Evolutionary conservation across 345 rosid genomes (phyloP).

Genomic region (Zanthoxylum bungeanum): DNA sequence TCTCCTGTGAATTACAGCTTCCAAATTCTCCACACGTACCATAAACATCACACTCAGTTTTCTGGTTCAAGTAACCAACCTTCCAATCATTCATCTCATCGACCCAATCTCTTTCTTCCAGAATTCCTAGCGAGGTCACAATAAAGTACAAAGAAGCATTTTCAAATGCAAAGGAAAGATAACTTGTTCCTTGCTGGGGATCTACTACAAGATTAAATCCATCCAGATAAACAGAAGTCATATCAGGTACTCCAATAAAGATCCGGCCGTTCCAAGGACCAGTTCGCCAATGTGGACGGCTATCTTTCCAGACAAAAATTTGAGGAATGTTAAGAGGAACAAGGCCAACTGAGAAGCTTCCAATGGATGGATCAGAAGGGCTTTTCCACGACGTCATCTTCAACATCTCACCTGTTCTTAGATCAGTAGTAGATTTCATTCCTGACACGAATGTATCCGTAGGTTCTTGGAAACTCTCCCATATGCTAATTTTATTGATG

Average conservation of each 20-base stretch:
- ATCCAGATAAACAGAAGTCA: constrained; percentile 25
- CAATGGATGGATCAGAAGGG: constrained; percentile 52
- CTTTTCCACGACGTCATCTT: constrained; percentile 48
- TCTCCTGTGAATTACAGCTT: constrained; percentile 20
- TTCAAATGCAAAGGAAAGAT: constrained; percentile 8
- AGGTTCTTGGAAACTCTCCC: constrained; percentile 65
- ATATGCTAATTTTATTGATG: constrained; percentile 14
- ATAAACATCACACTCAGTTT: constrained; percentile 38
- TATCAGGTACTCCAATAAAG: constrained; percentile 12
- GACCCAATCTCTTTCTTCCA: constrained; percentile 17
- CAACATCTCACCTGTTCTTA: constrained; percentile 25
- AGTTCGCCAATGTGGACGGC: constrained; percentile 26
- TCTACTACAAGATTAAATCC: constrained; percentile 21
- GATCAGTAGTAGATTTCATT: constrained; percentile 34
- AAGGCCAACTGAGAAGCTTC: constrained; percentile 41
- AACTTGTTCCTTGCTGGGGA: constrained; percentile 22
- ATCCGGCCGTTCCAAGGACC: constrained; percentile 39
- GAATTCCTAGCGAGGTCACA: constrained; percentile 37
- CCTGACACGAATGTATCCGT: constrained; percentile 24
- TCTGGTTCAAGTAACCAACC: background rate
- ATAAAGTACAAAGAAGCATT: background rate
- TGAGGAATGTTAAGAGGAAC: constrained; percentile 29
- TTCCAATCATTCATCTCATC: constrained; percentile 19
- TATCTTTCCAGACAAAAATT: constrained; percentile 43
- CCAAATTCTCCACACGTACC: constrained; percentile 51